Evolutionary conservation across 2,329 filamentous ascomycete genomes (phyloP).

Genomic region (Neofusicoccum kwambonambiense): DNA sequence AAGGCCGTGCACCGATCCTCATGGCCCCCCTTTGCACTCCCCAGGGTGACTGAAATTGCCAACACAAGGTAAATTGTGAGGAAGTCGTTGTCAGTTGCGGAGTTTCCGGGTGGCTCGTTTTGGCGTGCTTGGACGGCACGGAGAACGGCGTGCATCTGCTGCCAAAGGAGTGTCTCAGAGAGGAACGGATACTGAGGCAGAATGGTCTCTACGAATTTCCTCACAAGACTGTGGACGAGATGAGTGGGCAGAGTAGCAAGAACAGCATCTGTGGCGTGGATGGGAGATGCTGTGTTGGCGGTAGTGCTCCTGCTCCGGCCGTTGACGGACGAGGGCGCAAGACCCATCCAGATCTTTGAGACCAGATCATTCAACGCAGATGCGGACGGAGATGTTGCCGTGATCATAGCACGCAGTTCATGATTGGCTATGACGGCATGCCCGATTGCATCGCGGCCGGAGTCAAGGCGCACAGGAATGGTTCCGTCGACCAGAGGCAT

Average conservation of each 20-base stretch:
- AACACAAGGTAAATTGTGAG: background rate
- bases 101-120: background rate
- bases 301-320: background rate
- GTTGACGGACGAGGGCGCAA: background rate
- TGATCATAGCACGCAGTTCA: background rate
- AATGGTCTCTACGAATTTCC: background rate
- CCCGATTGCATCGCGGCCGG: background rate
- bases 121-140: background rate
- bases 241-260: background rate
- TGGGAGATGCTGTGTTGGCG: background rate
- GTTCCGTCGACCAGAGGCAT: too few species aligned
- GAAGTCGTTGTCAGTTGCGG: background rate
- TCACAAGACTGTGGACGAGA: background rate
- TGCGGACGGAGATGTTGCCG: background rate
- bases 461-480: too few species aligned
- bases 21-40: too few species aligned
- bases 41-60: too few species aligned
- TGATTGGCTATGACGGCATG: background rate
- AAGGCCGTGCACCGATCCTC: too few species aligned
- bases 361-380: background rate
- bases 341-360: background rate
- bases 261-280: background rate
- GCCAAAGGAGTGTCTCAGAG: background rate
- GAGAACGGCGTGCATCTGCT: background rate
- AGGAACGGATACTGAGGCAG: background rate